Conservation (phyloP, 495 filamentous ascomycete genomes). For the Beverwykella pulmonaria region DNA sequence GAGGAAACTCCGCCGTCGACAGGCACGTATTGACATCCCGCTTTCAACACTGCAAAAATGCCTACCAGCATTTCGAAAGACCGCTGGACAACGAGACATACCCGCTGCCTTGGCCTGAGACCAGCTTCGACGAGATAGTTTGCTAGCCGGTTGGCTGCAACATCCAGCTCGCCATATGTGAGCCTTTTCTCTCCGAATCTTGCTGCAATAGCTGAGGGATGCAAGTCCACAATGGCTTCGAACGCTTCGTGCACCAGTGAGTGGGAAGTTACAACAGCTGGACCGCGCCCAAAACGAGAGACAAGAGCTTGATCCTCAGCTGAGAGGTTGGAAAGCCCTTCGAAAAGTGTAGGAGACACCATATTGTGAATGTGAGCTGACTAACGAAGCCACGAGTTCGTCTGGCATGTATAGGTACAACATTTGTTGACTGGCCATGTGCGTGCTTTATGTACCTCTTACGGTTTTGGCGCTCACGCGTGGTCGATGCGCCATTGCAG, state of each 20-base stretch:
- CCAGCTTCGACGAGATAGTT: slow-evolving; percentile 26
- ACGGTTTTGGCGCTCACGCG: not conserved
- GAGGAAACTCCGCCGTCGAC: slow-evolving; percentile 24
- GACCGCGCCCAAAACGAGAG: slow-evolving; percentile 20
- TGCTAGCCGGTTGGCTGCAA: slow-evolving; percentile 22
- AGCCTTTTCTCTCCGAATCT: not conserved
- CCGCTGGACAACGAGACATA: slow-evolving; percentile 29
- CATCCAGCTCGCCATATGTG: slow-evolving; percentile 23
- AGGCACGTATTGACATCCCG: slow-evolving; percentile 29
- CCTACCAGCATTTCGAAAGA: slow-evolving; percentile 29
- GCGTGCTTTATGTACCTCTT: slow-evolving; percentile 10
- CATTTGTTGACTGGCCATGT: not conserved
- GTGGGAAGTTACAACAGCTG: not conserved
- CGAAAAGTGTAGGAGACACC: slow-evolving; percentile 16
- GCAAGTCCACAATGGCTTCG: slow-evolving; percentile 22
- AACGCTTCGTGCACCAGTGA: slow-evolving; percentile 18
- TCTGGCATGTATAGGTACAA: not conserved
- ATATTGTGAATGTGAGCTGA: not conserved
- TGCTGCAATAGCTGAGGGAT: slow-evolving; percentile 17
- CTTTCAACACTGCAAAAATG: slow-evolving; percentile 26
- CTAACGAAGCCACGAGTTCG: not conserved
- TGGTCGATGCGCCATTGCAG: slow-evolving; percentile 2
- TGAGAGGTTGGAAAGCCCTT: slow-evolving; percentile 9
- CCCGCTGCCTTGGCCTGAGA: slow-evolving; percentile 17
- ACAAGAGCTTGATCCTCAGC: slow-evolving; percentile 15